phyloP scores from a whole-genome alignment of 2,329 filamentous ascomycete species.

The Talaromyces sp. region DNA sequence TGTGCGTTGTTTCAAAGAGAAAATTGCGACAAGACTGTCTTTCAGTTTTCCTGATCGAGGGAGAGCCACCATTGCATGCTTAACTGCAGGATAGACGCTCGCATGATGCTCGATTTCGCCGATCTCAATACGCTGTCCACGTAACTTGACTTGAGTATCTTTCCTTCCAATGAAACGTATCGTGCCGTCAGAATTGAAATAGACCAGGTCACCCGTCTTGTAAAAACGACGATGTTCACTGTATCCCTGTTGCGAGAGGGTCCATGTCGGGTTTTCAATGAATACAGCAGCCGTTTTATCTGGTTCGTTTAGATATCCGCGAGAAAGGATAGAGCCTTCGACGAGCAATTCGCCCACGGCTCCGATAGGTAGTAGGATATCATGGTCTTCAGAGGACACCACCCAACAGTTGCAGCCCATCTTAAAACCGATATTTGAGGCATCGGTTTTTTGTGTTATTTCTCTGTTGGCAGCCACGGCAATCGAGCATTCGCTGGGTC shows the following conservation, averaged over 20 bases:
- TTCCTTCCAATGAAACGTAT: constrained; percentile 27
- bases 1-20: not conserved
- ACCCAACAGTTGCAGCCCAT: constrained; percentile 41
- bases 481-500: constrained; percentile 3
- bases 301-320: constrained; percentile 41
- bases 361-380: constrained; percentile 42
- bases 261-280: constrained; percentile 34
- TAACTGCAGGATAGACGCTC: not conserved
- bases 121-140: constrained; percentile 39
- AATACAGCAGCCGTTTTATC: constrained; percentile 33
- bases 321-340: constrained; percentile 36
- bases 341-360: constrained; percentile 36
- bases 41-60: not conserved
- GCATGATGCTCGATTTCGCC: constrained; percentile 33
- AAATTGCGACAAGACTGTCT: not conserved
- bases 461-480: not conserved
- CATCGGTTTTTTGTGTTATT: constrained; percentile 18
- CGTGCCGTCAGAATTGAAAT: constrained; percentile 34
- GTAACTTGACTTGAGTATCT: constrained; percentile 37
- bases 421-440: constrained; percentile 27
- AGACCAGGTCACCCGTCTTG: constrained; percentile 27
- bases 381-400: constrained; percentile 42
- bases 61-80: not conserved
- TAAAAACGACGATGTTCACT: constrained; percentile 32
- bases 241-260: constrained; percentile 23